Conservation (phyloP, 306 rosid species). For the Medicago arabica region DNA sequence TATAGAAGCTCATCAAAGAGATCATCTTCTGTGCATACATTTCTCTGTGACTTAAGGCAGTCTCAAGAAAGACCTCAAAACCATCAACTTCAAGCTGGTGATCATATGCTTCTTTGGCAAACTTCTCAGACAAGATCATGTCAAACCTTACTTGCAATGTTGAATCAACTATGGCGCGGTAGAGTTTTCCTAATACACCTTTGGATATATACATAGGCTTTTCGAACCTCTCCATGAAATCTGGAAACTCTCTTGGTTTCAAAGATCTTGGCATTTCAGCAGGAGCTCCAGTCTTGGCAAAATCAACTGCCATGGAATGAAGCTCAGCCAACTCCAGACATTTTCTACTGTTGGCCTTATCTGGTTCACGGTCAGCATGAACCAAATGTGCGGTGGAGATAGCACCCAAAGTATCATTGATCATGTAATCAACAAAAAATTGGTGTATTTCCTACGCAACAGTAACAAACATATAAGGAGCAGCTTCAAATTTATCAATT, state of each 20-base stretch:
- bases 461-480: constrained; percentile 37
- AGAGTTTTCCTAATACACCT: constrained; percentile 78
- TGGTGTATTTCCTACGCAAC: constrained; percentile 81
- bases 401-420: constrained; percentile 90
- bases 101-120: constrained; percentile 65
- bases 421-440: constrained; percentile 92
- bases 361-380: constrained; percentile 81
- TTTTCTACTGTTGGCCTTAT: constrained; percentile 71
- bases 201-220: constrained; percentile 76
- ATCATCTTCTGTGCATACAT: constrained; percentile 67
- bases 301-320: constrained; percentile 98
- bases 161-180: constrained; percentile 56
- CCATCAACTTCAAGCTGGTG: constrained; percentile 70
- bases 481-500: constrained; percentile 18
- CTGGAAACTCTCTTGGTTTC: constrained; percentile 82
- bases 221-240: constrained; percentile 88
- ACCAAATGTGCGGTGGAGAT: constrained; percentile 94
- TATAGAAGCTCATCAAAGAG: constrained; percentile 68
- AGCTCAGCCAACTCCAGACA: constrained; percentile 80
- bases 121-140: constrained; percentile 54
- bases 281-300: constrained; percentile 95
- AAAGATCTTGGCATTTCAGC: constrained; percentile 84
- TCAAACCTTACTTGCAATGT: constrained; percentile 43
- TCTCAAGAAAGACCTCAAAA: constrained; percentile 60
- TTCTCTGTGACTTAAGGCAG: constrained; percentile 65